A percentile compares a stretch with the other conserved stretches of the same genome.
phyloP scores from a whole-genome alignment of 192 early-diverging fungal species.

The Blastocladiella britannica region DNA sequence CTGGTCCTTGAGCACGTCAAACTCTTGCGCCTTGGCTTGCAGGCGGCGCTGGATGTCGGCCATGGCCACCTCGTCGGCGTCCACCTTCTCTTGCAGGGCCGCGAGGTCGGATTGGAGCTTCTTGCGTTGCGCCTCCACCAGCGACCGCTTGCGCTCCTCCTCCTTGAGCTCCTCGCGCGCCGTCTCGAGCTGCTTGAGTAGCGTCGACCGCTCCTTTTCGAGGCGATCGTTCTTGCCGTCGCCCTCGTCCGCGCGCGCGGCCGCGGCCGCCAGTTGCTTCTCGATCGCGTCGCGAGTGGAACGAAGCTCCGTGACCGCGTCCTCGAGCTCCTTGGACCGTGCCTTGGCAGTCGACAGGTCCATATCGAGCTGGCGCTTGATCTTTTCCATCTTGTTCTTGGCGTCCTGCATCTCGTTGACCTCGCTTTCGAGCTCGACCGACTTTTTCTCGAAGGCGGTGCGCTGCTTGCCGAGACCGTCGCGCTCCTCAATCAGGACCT shows the following conservation, averaged over 20 bases:
- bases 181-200: constrained; percentile 20
- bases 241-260: constrained; percentile 30
- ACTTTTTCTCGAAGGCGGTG: constrained; percentile 2
- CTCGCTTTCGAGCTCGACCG: constrained; percentile 4
- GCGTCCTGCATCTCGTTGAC: constrained; percentile 24
- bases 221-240: constrained; percentile 24
- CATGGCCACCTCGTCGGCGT: constrained; percentile 4
- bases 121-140: constrained; percentile 1
- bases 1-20: constrained; percentile 38
- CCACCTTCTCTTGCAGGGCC: constrained; percentile 10
- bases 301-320: constrained; percentile 34
- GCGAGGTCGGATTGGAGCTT: constrained; percentile 14
- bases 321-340: constrained; percentile 28
- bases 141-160: constrained; percentile 8
- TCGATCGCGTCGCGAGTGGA: constrained; percentile 44
- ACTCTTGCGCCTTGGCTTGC: constrained; percentile 41
- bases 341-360: constrained; percentile 14
- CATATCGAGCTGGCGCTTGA: constrained; percentile 16
- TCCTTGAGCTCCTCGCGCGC: constrained; percentile 18
- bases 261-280: constrained; percentile 29
- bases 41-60: constrained; percentile 41
- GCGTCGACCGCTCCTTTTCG: constrained; percentile 29
- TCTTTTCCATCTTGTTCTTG: constrained; percentile 14
- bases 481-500: constrained; percentile 23
- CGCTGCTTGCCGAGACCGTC: constrained; percentile 11